Percentiles rank a stretch among this genome's conserved stretches.
phyloP scores from a whole-genome alignment of 441 rosid species.

The Brassica balearica region DNA sequence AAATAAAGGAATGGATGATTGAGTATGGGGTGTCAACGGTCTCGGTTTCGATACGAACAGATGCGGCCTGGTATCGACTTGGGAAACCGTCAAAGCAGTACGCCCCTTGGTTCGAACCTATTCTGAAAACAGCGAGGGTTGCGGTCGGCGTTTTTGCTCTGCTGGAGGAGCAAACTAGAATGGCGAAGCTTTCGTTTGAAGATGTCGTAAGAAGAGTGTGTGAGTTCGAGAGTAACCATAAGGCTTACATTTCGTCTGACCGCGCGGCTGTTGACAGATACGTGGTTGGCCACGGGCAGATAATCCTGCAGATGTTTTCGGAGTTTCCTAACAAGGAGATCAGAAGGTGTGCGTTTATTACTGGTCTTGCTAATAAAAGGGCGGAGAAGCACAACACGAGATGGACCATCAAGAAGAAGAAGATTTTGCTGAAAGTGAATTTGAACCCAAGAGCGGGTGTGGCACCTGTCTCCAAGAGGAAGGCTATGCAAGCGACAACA shows the following conservation, averaged over 20 bases:
- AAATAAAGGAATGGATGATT: conserved; percentile 89
- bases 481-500: conserved; percentile 86
- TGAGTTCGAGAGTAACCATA: conserved; percentile 50
- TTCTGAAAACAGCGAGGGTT: conserved; percentile 70
- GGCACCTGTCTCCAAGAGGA: conserved; percentile 62
- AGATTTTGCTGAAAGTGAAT: conserved; percentile 52
- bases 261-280: conserved; percentile 62
- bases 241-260: conserved; percentile 67
- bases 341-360: conserved; percentile 66
- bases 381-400: conserved; percentile 76
- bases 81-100: conserved; percentile 84
- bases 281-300: conserved; percentile 86
- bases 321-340: conserved; percentile 62
- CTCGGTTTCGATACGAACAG: conserved; percentile 72
- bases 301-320: conserved; percentile 70
- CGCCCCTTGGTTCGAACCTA: conserved; percentile 74
- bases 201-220: conserved; percentile 63
- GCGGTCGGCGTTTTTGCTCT: conserved; percentile 64
- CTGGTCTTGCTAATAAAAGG: conserved; percentile 64
- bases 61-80: conserved; percentile 88
- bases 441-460: conserved; percentile 74
- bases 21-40: conserved; percentile 67
- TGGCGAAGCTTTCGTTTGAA: conserved; percentile 64
- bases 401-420: conserved; percentile 65
- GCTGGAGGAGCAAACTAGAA: conserved; percentile 65